Conservation (phyloP, 768 basidiomycete species). For the Strobilomyces echinocephalus region DNA sequence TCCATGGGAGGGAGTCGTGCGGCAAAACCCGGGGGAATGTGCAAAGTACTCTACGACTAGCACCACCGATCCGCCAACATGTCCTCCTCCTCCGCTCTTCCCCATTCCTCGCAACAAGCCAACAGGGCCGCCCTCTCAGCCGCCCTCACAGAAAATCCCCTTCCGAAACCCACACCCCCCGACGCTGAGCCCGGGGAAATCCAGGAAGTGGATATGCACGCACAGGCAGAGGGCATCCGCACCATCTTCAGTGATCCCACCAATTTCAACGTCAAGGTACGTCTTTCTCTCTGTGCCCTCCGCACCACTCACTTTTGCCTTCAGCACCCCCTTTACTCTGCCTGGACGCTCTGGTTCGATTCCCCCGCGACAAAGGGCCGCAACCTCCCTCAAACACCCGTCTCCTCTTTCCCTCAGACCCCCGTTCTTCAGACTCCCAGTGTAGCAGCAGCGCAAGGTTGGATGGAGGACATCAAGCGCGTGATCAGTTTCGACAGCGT, state of each 20-base stretch:
- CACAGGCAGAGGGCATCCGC: slow-evolving; percentile 75
- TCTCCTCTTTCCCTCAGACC: slow-evolving; percentile 73
- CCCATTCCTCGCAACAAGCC: slow-evolving; percentile 67
- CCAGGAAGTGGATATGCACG: slow-evolving; percentile 81
- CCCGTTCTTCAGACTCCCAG: slow-evolving; percentile 71
- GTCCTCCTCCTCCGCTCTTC: slow-evolving; percentile 36
- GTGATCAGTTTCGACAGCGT: slow-evolving; percentile 96
- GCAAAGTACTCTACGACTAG: too few species aligned
- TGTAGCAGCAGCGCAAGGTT: slow-evolving; percentile 71
- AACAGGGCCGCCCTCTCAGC: slow-evolving; percentile 74
- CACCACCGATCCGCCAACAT: slow-evolving; percentile 10
- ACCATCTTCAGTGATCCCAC: slow-evolving; percentile 92
- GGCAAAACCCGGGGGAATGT: slow-evolving; percentile 25
- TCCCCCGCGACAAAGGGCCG: slow-evolving; percentile 88
- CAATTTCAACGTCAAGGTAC: slow-evolving; percentile 95
- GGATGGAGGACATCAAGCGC: slow-evolving; percentile 99
- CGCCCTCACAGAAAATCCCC: slow-evolving; percentile 58
- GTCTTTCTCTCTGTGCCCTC: slow-evolving; percentile 4
- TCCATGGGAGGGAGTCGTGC: slow-evolving; percentile 40
- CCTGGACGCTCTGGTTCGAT: slow-evolving; percentile 99
- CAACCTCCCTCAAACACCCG: slow-evolving; percentile 79
- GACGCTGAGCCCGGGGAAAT: slow-evolving; percentile 75
- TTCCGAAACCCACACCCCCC: slow-evolving; percentile 15
- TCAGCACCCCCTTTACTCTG: slow-evolving; percentile 89
- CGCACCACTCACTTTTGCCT: slow-evolving; percentile 1